phyloP scores from a whole-genome alignment of 768 basidiomycete species.

The Coprinopsis sp. region DNA sequence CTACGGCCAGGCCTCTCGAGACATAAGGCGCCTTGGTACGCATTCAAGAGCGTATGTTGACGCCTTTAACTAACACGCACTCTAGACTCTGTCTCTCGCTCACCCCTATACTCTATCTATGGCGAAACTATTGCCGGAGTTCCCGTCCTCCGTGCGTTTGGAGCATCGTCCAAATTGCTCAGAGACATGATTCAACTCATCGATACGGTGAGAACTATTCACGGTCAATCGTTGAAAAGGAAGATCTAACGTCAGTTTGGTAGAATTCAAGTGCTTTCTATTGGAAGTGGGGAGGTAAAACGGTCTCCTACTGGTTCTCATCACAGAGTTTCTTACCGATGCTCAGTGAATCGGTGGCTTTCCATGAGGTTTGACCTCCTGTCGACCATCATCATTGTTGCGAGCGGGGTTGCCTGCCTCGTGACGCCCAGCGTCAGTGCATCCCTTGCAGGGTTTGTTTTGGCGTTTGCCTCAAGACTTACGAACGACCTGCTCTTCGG shows the following conservation, averaged over 20 bases:
- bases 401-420: slow-evolving; percentile 64
- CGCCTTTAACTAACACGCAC: slow-evolving; percentile 1
- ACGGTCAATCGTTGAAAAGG: slow-evolving; percentile 3
- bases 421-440: slow-evolving; percentile 70
- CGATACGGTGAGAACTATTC: slow-evolving; percentile 56
- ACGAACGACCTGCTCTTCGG: slow-evolving; percentile 67
- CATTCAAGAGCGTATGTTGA: slow-evolving; percentile 18
- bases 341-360: slow-evolving; percentile 83
- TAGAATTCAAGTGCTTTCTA: slow-evolving; percentile 69
- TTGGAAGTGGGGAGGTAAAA: slow-evolving; percentile 85
- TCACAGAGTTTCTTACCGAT: neutral
- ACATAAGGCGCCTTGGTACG: slow-evolving; percentile 78
- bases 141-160: slow-evolving; percentile 70
- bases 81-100: slow-evolving; percentile 44
- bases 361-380: slow-evolving; percentile 83
- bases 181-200: slow-evolving; percentile 79
- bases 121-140: slow-evolving; percentile 42
- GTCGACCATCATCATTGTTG: slow-evolving; percentile 66
- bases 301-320: neutral
- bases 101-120: slow-evolving; percentile 41
- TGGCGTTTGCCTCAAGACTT: slow-evolving; percentile 78
- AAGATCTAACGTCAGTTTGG: neutral
- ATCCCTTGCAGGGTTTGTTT: slow-evolving; percentile 78
- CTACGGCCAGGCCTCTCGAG: slow-evolving; percentile 71
- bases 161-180: slow-evolving; percentile 81